These are phyloP conservation scores for Schwanniomyces pseudopolymorphus DNA, from an alignment of 805 yeast species.

Conservation along the genomic window DNA sequence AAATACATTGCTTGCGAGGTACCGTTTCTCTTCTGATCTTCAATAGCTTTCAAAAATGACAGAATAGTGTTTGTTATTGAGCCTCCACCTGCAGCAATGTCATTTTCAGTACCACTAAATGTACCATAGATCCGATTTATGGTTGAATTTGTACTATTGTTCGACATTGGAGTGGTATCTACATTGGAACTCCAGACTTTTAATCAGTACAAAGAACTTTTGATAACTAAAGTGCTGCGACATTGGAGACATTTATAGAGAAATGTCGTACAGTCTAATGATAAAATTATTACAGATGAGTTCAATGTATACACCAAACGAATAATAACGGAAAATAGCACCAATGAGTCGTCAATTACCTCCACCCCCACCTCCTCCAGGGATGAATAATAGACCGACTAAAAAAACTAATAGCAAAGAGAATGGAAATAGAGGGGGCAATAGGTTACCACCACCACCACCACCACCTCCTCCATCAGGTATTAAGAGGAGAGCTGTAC, in stretches of 20 bases:
- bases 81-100: not conserved
- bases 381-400: slow-evolving; percentile 2
- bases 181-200: not conserved
- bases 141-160: not conserved
- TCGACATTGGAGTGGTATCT: not conserved
- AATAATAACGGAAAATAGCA: not conserved
- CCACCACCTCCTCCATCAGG: slow-evolving; percentile 13
- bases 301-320: not conserved
- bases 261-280: not conserved
- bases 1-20: not conserved
- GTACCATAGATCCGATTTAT: not conserved
- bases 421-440: slow-evolving; percentile 14
- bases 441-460: slow-evolving; percentile 33
- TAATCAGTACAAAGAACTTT: not conserved
- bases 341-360: slow-evolving; percentile 17
- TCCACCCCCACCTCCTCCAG: slow-evolving; percentile 34
- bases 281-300: not conserved
- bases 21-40: slow-evolving; percentile 10
- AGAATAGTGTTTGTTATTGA: slow-evolving; percentile 1
- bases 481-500: slow-evolving; percentile 23
- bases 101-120: not conserved
- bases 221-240: not conserved
- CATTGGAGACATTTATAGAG: not conserved
- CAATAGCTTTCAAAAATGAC: slow-evolving; percentile 13
- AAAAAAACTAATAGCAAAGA: not conserved